Evolutionary conservation across 805 yeast species (phyloP).

Genomic region (Cyberlindnera veronae): DNA sequence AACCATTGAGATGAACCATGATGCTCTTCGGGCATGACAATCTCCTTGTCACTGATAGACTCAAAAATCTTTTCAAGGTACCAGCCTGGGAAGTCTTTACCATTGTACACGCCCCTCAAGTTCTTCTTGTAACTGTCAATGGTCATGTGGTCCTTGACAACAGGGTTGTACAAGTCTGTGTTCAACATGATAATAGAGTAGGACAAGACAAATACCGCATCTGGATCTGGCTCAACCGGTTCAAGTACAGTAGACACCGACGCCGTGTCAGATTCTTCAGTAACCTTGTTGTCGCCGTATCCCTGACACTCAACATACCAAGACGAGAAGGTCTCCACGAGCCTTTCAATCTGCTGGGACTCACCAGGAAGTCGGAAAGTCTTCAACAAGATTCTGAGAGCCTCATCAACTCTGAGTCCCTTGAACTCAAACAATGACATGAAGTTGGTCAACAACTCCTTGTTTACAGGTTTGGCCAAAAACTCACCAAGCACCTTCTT

Average conservation of each 20-base stretch:
- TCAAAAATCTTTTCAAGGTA: constrained; percentile 76
- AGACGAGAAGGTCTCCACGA: constrained; percentile 81
- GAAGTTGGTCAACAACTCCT: constrained; percentile 57
- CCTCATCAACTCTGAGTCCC: constrained; percentile 87
- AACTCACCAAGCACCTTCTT: constrained; percentile 86
- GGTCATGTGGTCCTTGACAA: constrained; percentile 88
- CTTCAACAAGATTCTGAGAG: constrained; percentile 74
- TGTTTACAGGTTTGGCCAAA: constrained; percentile 72
- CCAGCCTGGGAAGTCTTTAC: constrained; percentile 80
- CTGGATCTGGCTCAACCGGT: constrained; percentile 70
- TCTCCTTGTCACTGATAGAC: constrained; percentile 81
- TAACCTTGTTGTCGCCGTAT: constrained; percentile 18
- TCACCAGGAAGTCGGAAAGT: constrained; percentile 95
- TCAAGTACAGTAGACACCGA: constrained; percentile 26
- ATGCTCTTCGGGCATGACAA: constrained; percentile 97
- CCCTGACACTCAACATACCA: constrained; percentile 68
- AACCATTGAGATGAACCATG: constrained; percentile 91
- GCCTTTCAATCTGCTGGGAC: constrained; percentile 92
- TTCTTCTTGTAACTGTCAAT: constrained; percentile 77
- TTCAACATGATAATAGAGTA: constrained; percentile 92
- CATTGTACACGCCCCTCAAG: constrained; percentile 73
- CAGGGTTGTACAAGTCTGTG: constrained; percentile 91
- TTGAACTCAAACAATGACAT: constrained; percentile 70
- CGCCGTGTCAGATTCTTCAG: constrained; percentile 7
- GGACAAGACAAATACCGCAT: constrained; percentile 84